Evolutionary conservation across 2,329 filamentous ascomycete genomes (phyloP).

Genomic region (Fusarium haematococcum): DNA sequence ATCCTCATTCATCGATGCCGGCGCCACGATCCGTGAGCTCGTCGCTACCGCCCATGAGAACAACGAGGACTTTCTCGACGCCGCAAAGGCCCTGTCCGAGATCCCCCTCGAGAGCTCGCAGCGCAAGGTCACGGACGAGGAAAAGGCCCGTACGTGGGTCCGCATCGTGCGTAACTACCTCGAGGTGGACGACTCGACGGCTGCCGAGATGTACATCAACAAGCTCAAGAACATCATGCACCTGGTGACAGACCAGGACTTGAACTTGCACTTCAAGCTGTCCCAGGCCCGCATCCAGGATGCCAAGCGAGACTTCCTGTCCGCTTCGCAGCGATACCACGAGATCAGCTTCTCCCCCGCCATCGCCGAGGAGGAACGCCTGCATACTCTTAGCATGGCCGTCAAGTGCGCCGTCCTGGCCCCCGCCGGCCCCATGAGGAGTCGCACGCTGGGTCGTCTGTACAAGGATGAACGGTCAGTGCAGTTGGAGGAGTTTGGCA

Average conservation of each 20-base stretch:
- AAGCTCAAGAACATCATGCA: conserved; percentile 94
- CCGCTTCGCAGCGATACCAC: conserved; percentile 89
- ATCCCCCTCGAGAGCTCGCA: conserved; percentile 93
- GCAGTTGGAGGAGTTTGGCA: conserved; percentile 82
- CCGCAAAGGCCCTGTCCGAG: conserved; percentile 81
- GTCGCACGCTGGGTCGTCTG: conserved; percentile 81
- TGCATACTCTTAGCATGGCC: conserved; percentile 86
- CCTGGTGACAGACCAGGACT: conserved; percentile 77
- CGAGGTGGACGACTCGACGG: conserved; percentile 90
- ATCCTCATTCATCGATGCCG: conserved; percentile 85
- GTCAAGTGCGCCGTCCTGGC: conserved; percentile 94
- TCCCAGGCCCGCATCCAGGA: conserved; percentile 94
- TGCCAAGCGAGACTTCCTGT: conserved; percentile 87
- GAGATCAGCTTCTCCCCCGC: conserved; percentile 81
- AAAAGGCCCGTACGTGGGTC: conserved; percentile 89
- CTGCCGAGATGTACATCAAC: conserved; percentile 89
- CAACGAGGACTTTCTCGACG: conserved; percentile 82
- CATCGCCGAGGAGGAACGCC: conserved; percentile 87
- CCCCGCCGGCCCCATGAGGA: conserved; percentile 87
- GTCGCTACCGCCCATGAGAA: conserved; percentile 86
- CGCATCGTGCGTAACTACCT: conserved; percentile 94
- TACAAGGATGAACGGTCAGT: conserved; percentile 92
- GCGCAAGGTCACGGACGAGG: conserved; percentile 82
- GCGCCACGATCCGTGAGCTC: conserved; percentile 81
- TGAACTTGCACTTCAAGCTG: conserved; percentile 87